Evolutionary conservation across 345 rosid species (phyloP), one percentile per base, ranked within the genome.

Genomic region (Odontarrhena argentea): DNA sequence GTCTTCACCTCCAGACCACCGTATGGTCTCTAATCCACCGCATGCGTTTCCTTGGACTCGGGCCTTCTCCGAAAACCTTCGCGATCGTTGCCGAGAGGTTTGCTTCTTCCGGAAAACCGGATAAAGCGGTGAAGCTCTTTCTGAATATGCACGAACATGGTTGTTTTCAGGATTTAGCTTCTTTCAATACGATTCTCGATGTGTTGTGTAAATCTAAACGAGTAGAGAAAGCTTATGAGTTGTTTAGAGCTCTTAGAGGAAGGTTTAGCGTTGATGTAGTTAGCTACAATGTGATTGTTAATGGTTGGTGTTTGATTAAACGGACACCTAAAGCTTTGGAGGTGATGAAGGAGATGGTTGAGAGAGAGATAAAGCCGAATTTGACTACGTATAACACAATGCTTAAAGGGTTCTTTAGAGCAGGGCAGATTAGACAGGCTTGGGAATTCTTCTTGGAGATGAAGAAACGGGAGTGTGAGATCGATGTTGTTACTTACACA

Each of bases 251-350:
- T 67, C 80, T 90, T 9, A 61, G 81, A 35, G 85, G 88, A 25
- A 84, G 81, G 73, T 93, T 90, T 64, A 63, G 70, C 75, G 92
- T 83, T 63, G 98, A 93, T 70, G 68, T 79, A 30, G 79, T 93
- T 44, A 90, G 81, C 32, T 93, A 93, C 76, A 90, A 87, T 38
- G 82, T 84, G 61, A 79, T 93, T 75, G 91, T 85, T 0, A 84
- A 88, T 74, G 97, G 98, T 11, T 88, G 97, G 97, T 90, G 98
- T 68, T 85, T 90, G 86, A 71, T 86, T 63, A 93, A 90, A 79
- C 78, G 92, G 46, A 84, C 90, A 0, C 84, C 85, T 1, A 87
- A 57, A 68, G 98, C 96, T 13, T 77, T 93, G 25, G 94, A 83
- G 78, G 75, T 83, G n/a, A 71, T 93, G 74, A 87, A 75, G 73